These are phyloP conservation scores for Lepidium didymum DNA, from an alignment of 345 rosid species.

Conservation along the genomic window DNA sequence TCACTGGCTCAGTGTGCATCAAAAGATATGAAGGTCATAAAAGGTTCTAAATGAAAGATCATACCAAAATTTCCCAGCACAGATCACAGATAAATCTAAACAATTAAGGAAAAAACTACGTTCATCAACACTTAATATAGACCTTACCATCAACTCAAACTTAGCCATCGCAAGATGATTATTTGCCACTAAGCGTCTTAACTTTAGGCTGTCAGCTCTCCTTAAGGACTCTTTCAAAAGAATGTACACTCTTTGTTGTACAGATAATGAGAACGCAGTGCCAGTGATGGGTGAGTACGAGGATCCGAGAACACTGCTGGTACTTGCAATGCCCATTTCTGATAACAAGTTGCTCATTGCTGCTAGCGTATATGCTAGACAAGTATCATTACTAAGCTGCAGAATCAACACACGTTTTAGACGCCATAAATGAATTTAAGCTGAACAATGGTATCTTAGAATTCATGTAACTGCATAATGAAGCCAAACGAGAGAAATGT, in stretches of 20 bases:
- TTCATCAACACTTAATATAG: constrained; percentile 4
- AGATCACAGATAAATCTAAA: background rate
- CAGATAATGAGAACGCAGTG: constrained; percentile 61
- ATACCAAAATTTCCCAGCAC: background rate
- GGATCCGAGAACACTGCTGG: constrained; percentile 66
- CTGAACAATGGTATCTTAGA: background rate
- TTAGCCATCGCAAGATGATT: constrained; percentile 95
- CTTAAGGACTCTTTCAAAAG: constrained; percentile 71
- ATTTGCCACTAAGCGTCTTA: constrained; percentile 79
- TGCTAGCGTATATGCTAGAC: constrained; percentile 91
- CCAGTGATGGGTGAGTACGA: constrained; percentile 59
- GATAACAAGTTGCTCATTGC: constrained; percentile 87
- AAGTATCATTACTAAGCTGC: constrained; percentile 87
- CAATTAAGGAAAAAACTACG: background rate
- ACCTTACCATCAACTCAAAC: constrained; percentile 74
- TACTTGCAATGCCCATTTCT: constrained; percentile 70
- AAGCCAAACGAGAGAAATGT: background rate
- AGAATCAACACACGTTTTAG: constrained; percentile 18
- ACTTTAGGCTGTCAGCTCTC: constrained; percentile 79
- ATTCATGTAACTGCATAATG: background rate
- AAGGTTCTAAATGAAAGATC: background rate
- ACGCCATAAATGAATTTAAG: constrained; percentile 1
- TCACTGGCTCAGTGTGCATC: background rate
- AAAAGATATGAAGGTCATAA: background rate
- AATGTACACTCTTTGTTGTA: constrained; percentile 84